Base-by-base conservation (phyloP, 2,329 filamentous ascomycete genomes). In the Aspergillus pseudonomiae region DNA sequence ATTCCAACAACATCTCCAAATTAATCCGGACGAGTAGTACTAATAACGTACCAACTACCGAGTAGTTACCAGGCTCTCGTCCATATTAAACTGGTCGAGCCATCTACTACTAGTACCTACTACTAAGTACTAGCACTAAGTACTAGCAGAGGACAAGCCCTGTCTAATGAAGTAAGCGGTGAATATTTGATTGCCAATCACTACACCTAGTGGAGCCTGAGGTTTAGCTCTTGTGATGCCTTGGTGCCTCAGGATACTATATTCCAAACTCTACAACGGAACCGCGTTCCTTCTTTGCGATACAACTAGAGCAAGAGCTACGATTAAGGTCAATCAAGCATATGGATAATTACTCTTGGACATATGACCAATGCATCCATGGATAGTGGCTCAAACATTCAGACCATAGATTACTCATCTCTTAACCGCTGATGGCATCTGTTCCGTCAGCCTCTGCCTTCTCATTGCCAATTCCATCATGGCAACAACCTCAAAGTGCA, bases 401-500 rank as follows among this genome's bases (percentile, higher is more conserved):
- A 55, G 46, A 30, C 24, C 41, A 57, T 52, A 67, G 50, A 46
- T 41, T 30, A 53, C 39, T 46, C 26, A 26, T 30, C 52, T 50
- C 50, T 46, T 57, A 21, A 59, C 32, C 34, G 30, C 39, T 26
- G 54, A 77, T 77, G 75, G 73, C 73, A 60, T 69, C 69, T 60
- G 59, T 63, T 56, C 73, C 73, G 60, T 72, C 72, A 39, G 73
- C 75, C 54, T 77, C 77, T 11, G 67, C 68, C 28, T 80, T 80
- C 65, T 75, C 77, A 28, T 69, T 80, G 62, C 78, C 78, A 56
- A 71, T 80, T 32, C 70, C 74, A 9, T 63, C 68, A 61, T 79
- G 76, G 75, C 73, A 75, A 60, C 77, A 78, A 65, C 73, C 75
- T 21, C 59, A 65, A 7, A 78, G 75, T 63, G 68, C 71, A 62